These are phyloP conservation scores for Hortaea sp. DNA, from an alignment of 2,329 filamentous ascomycete species.

Conservation along the genomic window DNA sequence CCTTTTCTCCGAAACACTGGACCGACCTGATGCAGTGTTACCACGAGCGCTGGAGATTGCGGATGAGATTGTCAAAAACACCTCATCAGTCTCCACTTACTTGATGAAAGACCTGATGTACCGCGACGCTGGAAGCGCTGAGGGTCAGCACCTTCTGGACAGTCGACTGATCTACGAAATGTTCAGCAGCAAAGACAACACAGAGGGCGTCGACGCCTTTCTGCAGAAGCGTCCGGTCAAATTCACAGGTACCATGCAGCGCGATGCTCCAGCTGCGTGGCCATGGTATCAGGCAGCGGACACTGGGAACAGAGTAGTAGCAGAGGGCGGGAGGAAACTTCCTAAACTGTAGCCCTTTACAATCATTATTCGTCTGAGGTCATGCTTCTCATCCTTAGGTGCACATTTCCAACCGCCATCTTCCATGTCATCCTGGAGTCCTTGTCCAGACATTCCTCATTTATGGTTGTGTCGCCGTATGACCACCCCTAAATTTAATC, in stretches of 20 bases:
- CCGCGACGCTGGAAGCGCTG: slow-evolving; percentile 47
- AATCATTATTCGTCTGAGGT: no score
- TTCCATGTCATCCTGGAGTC: background rate
- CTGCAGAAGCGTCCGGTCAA: slow-evolving; percentile 55
- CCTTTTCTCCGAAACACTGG: slow-evolving; percentile 57
- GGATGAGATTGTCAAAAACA: slow-evolving; percentile 55
- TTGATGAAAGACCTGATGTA: slow-evolving; percentile 67
- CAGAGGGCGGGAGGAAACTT: slow-evolving; percentile 15
- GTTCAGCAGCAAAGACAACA: slow-evolving; percentile 51
- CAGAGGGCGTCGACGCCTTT: slow-evolving; percentile 60
- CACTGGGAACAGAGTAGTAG: slow-evolving; percentile 31
- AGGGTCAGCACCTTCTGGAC: slow-evolving; percentile 63
- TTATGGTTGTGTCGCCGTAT: no score
- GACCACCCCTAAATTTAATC: no score
- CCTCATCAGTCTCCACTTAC: slow-evolving; percentile 52
- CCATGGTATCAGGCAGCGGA: slow-evolving; percentile 59
- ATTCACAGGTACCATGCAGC: slow-evolving; percentile 52
- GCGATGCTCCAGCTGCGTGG: slow-evolving; percentile 49
- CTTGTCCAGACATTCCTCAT: no score
- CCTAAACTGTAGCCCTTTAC: slow-evolving; percentile 8
- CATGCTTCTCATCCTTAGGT: no score
- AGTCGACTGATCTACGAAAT: slow-evolving; percentile 53
- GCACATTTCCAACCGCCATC: background rate
- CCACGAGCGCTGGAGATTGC: slow-evolving; percentile 56
- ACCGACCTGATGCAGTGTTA: slow-evolving; percentile 50